phyloP scores from a whole-genome alignment of 495 filamentous ascomycete species.

The Aspergillus wentii region DNA sequence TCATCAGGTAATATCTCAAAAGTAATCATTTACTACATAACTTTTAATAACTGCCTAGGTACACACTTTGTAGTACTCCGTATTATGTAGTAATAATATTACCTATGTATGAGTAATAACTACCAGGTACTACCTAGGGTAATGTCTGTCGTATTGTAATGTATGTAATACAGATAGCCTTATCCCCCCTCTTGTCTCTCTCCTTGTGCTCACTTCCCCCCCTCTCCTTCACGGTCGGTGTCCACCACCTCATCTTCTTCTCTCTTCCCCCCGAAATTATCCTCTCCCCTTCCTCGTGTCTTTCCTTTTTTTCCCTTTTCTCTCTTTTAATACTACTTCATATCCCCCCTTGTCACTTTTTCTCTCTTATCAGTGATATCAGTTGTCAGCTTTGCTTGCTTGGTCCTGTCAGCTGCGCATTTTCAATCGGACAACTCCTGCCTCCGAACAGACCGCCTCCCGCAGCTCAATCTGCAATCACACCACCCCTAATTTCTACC shows the following conservation, averaged over 20 bases:
- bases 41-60: too few species aligned
- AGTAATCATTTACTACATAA: too few species aligned
- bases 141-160: too few species aligned
- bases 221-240: background rate
- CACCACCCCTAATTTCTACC: background rate
- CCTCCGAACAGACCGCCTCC: background rate
- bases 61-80: too few species aligned
- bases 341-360: background rate
- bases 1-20: too few species aligned
- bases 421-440: background rate
- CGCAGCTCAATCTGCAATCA: background rate
- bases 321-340: background rate
- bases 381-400: too few species aligned
- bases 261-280: background rate
- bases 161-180: background rate
- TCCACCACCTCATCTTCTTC: background rate
- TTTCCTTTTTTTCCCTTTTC: background rate
- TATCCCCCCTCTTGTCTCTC: background rate
- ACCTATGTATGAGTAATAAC: too few species aligned
- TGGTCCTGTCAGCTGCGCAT: too few species aligned
- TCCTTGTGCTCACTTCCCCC: background rate
- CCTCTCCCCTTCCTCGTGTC: background rate
- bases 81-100: too few species aligned
- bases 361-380: too few species aligned
- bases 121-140: too few species aligned